Base-by-base conservation (phyloP, 805 yeast species). In the Torulaspora maleeae region DNA sequence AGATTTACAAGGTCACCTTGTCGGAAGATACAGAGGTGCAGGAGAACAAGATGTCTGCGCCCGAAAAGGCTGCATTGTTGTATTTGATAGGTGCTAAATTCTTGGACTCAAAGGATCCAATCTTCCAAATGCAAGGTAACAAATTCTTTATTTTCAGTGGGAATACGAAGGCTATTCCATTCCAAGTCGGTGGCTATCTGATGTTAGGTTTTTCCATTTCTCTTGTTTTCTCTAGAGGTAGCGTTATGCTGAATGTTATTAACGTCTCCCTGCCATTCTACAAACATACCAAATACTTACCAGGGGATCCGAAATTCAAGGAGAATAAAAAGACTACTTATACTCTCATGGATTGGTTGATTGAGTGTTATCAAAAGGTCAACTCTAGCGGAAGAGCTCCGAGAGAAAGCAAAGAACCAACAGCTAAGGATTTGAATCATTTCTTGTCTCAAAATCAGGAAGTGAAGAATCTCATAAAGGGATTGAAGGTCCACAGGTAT, bases 111-210 rank as follows among this genome's bases (percentile, higher is more conserved):
- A 27, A 42, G 8, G 52, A 52, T 30, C 52, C 49, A 4, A 28
- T 56, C 30, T 56, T 49, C 39, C 60, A 56, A 46, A 27, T 51
- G 22, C 48, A 54, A 24, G 56, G 59, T 46, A 56, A 54, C 30
- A 54, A 53, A 38, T 56, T 56, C 33, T 56, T 54, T 38, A 45
- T 56, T 24, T 54, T 41, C 33, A 51, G 45, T 35, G 35, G 46
- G 25, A 28, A 42, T 24, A 30, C 56, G 12, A 43, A 35, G 28
- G 38, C 58, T 2, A 44, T 36, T 9, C 45, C 49, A 16, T 56
- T 56, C 49, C 54, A 53, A 39, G 41, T 53, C 12, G 59, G 58
- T 42, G 55, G 49, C 25, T 56, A 51, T 27, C 40, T 56, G 42
- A 46, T 54, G 39, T 54, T 49, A 15, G 57, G 60, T 34, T 54